These are phyloP conservation scores for Camillea tinctor DNA, from an alignment of 2,329 filamentous ascomycete species.

Conservation along the genomic window DNA sequence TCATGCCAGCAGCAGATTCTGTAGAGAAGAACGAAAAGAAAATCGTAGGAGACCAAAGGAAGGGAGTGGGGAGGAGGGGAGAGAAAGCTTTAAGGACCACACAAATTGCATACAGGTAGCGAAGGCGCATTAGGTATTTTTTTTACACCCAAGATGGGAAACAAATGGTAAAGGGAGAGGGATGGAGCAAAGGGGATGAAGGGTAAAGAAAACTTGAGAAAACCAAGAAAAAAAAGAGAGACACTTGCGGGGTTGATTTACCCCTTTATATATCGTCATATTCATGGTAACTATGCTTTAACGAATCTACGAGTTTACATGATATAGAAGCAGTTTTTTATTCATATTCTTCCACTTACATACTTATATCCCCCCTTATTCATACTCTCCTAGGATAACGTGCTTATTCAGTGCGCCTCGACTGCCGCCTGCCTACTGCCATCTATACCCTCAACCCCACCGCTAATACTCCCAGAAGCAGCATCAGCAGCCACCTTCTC, in stretches of 20 bases:
- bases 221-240: too few relatives aligned
- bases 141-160: not conserved
- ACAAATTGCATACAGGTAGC: slow-evolving; percentile 7
- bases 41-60: not conserved
- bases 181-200: slow-evolving; percentile 9
- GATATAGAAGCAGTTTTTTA: not conserved
- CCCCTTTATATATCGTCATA: too few relatives aligned
- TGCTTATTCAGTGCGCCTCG: slow-evolving; percentile 36
- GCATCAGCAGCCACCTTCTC: slow-evolving; percentile 27
- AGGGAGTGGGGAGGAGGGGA: not conserved
- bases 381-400: not conserved
- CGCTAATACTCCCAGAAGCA: not conserved
- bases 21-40: too few relatives aligned
- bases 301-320: slow-evolving; percentile 12
- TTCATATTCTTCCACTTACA: slow-evolving; percentile 2
- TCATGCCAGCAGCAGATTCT: too few relatives aligned
- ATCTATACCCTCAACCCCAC: slow-evolving; percentile 16
- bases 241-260: too few relatives aligned
- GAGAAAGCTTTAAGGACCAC: not conserved
- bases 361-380: not conserved
- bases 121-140: slow-evolving; percentile 21
- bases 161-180: too few relatives aligned
- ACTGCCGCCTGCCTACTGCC: slow-evolving; percentile 30
- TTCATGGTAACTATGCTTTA: not conserved
- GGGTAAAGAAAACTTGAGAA: not conserved